Conservation (phyloP, 352 stramenopile genomes). For the Phytophthora pisi region DNA sequence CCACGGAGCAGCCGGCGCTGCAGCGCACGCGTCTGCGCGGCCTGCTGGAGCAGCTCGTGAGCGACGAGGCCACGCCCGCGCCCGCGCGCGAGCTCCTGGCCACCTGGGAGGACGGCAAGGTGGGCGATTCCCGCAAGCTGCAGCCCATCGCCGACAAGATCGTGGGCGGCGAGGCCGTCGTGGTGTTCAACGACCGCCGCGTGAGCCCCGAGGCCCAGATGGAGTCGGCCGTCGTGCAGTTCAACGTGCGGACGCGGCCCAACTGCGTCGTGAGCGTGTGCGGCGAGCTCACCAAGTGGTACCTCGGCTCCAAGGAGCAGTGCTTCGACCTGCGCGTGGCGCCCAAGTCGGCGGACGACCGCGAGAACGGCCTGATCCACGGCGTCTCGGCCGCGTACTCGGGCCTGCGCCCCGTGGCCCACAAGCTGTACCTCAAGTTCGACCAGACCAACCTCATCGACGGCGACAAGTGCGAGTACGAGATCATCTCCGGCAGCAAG, state of each 20-base stretch:
- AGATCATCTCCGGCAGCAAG: conserved; percentile 73
- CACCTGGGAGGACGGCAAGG: conserved; percentile 39
- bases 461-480: conserved; percentile 66
- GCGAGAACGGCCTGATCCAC: conserved; percentile 66
- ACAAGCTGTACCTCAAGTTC: conserved; percentile 82
- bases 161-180: conserved; percentile 62
- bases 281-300: conserved; percentile 65
- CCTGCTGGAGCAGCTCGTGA: conserved; percentile 45
- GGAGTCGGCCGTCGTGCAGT: conserved; percentile 71
- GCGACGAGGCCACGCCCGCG: conserved; percentile 12
- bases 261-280: conserved; percentile 85
- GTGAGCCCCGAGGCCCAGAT: conserved; percentile 36
- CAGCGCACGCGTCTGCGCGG: conserved; percentile 46
- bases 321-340: conserved; percentile 80
- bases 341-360: conserved; percentile 55
- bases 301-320: conserved; percentile 62
- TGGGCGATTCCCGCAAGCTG: conserved; percentile 32
- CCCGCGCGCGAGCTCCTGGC: conserved; percentile 47
- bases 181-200: conserved; percentile 70
- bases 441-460: conserved; percentile 81
- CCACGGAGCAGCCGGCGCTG: conserved; percentile 18
- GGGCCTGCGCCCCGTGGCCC: conserved; percentile 50
- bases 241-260: conserved; percentile 65
- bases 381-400: conserved; percentile 75
- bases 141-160: conserved; percentile 55